A percentile compares a stretch with the other conserved stretches of the same genome.
Evolutionary conservation across 2,329 filamentous ascomycete species (phyloP).

Genomic region (Sclerotinia sclerotiorum): DNA sequence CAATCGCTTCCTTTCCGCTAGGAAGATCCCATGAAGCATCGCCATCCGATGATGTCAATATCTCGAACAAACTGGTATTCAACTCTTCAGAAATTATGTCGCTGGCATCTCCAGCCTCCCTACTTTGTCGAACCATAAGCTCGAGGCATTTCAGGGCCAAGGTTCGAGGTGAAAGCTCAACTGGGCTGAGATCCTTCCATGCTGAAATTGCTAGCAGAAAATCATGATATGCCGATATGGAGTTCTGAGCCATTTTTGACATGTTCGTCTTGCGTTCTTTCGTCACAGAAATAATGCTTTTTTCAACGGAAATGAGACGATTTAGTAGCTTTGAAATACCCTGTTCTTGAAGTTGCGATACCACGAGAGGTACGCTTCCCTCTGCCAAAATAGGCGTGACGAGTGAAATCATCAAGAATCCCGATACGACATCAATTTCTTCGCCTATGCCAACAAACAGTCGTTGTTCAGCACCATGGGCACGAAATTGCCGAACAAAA

Average conservation of each 20-base stretch:
- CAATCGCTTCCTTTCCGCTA: slow-evolving; percentile 34
- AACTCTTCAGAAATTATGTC: slow-evolving; percentile 52
- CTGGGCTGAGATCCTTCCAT: slow-evolving; percentile 58
- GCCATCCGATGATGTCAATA: slow-evolving; percentile 41
- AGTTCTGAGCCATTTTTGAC: slow-evolving; percentile 61
- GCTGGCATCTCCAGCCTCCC: slow-evolving; percentile 48
- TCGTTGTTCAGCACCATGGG: slow-evolving; percentile 68
- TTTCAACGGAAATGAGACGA: slow-evolving; percentile 52
- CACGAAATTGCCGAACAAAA: slow-evolving; percentile 69
- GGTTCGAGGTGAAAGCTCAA: slow-evolving; percentile 59
- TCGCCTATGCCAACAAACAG: slow-evolving; percentile 62
- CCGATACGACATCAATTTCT: slow-evolving; percentile 60
- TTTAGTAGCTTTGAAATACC: slow-evolving; percentile 56
- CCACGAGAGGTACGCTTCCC: slow-evolving; percentile 58
- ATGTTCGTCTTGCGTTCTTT: slow-evolving; percentile 67
- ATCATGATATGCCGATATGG: slow-evolving; percentile 55
- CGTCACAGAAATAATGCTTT: slow-evolving; percentile 60
- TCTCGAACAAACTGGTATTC: slow-evolving; percentile 50
- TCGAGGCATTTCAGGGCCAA: slow-evolving; percentile 65
- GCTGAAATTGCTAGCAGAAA: slow-evolving; percentile 53
- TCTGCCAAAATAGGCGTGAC: slow-evolving; percentile 61
- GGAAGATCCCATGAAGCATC: slow-evolving; percentile 35
- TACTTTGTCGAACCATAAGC: slow-evolving; percentile 53
- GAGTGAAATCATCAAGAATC: slow-evolving; percentile 64
- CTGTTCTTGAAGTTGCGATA: slow-evolving; percentile 56